These are phyloP conservation scores for Eucalyptus decipiens DNA, from an alignment of 345 rosid genomes.

Conservation along the genomic window DNA sequence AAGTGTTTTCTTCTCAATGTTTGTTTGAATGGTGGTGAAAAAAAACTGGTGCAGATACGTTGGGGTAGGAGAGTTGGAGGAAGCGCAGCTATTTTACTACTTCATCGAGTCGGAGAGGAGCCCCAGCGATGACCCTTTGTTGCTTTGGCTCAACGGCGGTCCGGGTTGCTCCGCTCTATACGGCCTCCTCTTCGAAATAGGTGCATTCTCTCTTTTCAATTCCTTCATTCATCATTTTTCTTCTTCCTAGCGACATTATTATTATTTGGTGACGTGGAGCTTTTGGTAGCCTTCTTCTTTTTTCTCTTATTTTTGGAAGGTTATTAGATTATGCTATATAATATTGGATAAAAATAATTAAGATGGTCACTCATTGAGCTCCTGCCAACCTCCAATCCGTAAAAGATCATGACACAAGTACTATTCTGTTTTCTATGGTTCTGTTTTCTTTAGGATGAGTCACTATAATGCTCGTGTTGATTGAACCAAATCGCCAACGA, in stretches of 20 bases:
- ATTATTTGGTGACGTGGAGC: not conserved
- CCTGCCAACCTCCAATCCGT: too few species aligned
- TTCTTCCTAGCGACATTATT: too few species aligned
- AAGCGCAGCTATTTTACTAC: constrained; percentile 6
- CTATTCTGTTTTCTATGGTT: too few species aligned
- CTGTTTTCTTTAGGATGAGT: too few species aligned
- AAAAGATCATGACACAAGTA: too few species aligned
- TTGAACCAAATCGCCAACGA: not conserved
- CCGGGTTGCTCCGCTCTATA: constrained; percentile 12
- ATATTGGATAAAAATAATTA: too few species aligned
- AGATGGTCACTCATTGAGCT: too few species aligned
- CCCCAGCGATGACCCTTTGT: constrained; percentile 7
- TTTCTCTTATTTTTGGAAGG: not conserved
- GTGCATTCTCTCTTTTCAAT: not conserved
- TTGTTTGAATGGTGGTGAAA: too few species aligned
- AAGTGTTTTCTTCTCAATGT: too few species aligned
- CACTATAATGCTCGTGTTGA: not conserved
- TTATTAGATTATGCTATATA: not conserved
- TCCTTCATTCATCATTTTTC: not conserved
- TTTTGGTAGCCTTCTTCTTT: not conserved
- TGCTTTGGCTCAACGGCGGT: constrained; percentile 15
- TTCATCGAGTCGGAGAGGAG: constrained; percentile 7
- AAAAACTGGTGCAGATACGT: not conserved
- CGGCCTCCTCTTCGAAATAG: not conserved
- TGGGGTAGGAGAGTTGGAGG: constrained; percentile 7